Conservation (phyloP, 768 basidiomycete genomes). For the Phanerochaete sordida region DNA sequence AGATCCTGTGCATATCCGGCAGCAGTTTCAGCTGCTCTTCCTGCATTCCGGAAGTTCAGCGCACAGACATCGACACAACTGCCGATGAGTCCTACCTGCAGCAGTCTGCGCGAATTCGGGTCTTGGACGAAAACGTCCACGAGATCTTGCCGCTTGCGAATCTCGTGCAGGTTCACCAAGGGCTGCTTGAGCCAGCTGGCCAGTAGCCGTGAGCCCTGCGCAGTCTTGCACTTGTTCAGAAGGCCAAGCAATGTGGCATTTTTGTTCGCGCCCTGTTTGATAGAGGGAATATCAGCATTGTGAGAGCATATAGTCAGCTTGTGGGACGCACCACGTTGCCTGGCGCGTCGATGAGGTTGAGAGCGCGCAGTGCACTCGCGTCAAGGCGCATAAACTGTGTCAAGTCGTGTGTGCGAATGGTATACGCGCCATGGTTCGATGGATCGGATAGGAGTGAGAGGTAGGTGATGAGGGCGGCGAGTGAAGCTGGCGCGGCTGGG, state of each 20-base stretch:
- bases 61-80: neutral
- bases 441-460: constrained; percentile 75
- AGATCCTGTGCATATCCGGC: constrained; percentile 91
- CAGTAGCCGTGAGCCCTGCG: constrained; percentile 85
- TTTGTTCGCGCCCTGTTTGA: constrained; percentile 69
- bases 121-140: constrained; percentile 87
- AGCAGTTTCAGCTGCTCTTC: constrained; percentile 86
- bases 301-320: neutral
- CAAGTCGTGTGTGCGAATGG: constrained; percentile 82
- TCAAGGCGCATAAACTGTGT: constrained; percentile 95
- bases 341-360: constrained; percentile 78
- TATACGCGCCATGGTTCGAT: constrained; percentile 76
- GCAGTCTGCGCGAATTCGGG: constrained; percentile 57
- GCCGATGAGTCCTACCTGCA: constrained; percentile 55
- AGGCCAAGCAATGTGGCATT: constrained; percentile 87
- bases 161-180: constrained; percentile 89
- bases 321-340: constrained; percentile 36
- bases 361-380: constrained; percentile 87
- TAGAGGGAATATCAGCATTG: neutral
- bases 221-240: constrained; percentile 94
- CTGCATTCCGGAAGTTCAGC: constrained; percentile 37
- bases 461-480: constrained; percentile 80
- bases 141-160: constrained; percentile 86
- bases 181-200: constrained; percentile 97
- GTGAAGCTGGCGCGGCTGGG: constrained; percentile 73